phyloP scores from a whole-genome alignment of 2,329 filamentous ascomycete genomes.

The Aspergillus felis region DNA sequence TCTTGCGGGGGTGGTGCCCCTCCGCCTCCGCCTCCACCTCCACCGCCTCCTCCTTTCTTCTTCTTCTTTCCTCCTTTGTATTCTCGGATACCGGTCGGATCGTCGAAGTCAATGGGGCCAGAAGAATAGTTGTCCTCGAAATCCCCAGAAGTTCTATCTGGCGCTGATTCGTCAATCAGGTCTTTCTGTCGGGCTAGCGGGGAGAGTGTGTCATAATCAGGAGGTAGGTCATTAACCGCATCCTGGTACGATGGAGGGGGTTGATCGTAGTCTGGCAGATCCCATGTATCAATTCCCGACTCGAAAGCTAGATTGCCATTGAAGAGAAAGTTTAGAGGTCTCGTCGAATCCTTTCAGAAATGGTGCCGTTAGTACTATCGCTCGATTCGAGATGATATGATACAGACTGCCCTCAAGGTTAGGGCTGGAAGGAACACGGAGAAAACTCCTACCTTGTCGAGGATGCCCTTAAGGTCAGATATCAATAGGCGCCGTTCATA shows the following conservation, averaged over 20 bases:
- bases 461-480: background rate
- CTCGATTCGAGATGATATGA: background rate
- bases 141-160: constrained; percentile 2
- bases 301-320: constrained; percentile 6
- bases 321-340: background rate
- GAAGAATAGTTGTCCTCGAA: constrained; percentile 5
- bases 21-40: background rate
- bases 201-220: constrained; percentile 28
- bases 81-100: constrained; percentile 26
- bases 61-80: constrained; percentile 31
- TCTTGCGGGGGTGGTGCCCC: constrained; percentile 13
- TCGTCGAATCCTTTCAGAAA: constrained; percentile 2
- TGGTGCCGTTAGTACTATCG: background rate
- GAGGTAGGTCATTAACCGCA: constrained; percentile 30
- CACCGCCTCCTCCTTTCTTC: constrained; percentile 14
- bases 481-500: background rate
- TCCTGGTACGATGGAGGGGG: constrained; percentile 33
- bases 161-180: constrained; percentile 6
- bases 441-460: background rate
- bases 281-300: constrained; percentile 8
- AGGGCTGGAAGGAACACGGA: background rate
- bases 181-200: constrained; percentile 23
- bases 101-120: constrained; percentile 22
- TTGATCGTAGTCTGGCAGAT: constrained; percentile 17
- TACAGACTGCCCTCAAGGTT: background rate